Evolutionary conservation across 2,329 filamentous ascomycete species (phyloP).

Genomic region (Diplocarpon mali): DNA sequence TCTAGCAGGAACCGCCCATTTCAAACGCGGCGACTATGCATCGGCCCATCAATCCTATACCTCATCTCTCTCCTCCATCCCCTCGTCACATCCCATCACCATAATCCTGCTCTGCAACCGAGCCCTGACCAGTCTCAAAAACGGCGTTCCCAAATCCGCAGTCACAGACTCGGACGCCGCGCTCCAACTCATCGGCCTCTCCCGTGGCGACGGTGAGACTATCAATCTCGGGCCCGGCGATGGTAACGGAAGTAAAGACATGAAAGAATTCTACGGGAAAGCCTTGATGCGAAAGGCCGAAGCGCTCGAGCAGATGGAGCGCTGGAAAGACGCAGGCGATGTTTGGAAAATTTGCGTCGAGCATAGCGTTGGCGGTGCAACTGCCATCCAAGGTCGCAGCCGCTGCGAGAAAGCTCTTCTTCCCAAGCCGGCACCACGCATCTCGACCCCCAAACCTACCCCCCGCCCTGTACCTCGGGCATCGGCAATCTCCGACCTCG

Average conservation of each 20-base stretch:
- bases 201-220: constrained; percentile 67
- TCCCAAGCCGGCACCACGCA: constrained; percentile 45
- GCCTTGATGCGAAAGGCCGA: constrained; percentile 91
- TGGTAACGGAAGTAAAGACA: constrained; percentile 60
- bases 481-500: constrained; percentile 33
- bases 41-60: constrained; percentile 77
- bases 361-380: constrained; percentile 72
- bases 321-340: constrained; percentile 71
- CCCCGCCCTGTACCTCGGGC: constrained; percentile 32
- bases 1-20: constrained; percentile 72
- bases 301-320: constrained; percentile 89
- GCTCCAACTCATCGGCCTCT: constrained; percentile 66
- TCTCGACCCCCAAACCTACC: constrained; percentile 35
- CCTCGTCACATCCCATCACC: constrained; percentile 66
- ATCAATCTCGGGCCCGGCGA: constrained; percentile 56
- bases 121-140: constrained; percentile 81
- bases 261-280: constrained; percentile 90
- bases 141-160: constrained; percentile 80
- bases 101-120: constrained; percentile 90
- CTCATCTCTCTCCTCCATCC: constrained; percentile 62
- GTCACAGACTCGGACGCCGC: constrained; percentile 76
- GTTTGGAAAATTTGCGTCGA: constrained; percentile 80
- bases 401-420: constrained; percentile 80
- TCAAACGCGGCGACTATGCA: constrained; percentile 88
- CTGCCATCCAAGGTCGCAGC: constrained; percentile 74